phyloP scores from a whole-genome alignment of 1,284 basidiomycete genomes.

The Moesziomyces parantarcticus region DNA sequence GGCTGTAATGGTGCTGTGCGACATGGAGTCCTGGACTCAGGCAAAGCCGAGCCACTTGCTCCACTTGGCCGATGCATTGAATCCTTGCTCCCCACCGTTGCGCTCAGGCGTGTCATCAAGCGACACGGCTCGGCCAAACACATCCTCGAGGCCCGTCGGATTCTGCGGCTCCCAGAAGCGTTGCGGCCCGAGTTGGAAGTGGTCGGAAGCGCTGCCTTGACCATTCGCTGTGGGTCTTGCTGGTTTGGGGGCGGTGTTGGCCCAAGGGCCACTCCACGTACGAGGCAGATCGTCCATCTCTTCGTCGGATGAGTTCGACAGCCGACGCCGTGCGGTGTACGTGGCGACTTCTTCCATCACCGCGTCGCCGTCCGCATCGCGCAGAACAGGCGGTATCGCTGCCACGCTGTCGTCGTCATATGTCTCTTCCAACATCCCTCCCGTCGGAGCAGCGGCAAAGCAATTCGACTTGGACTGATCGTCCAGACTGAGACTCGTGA shows the following conservation, averaged over 20 bases:
- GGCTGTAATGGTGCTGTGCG: not conserved
- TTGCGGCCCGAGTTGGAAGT: slow-evolving; percentile 54
- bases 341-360: slow-evolving; percentile 37
- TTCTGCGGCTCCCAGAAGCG: slow-evolving; percentile 51
- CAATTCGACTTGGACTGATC: slow-evolving; percentile 4
- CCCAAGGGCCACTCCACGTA: slow-evolving; percentile 1
- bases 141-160: slow-evolving; percentile 58
- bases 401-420: not conserved
- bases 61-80: slow-evolving; percentile 16
- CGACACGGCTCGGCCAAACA: slow-evolving; percentile 45
- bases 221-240: not conserved
- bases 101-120: slow-evolving; percentile 22
- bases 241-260: slow-evolving; percentile 4
- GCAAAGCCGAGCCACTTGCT: slow-evolving; percentile 45
- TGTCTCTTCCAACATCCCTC: no score
- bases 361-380: slow-evolving; percentile 34
- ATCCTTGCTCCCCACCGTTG: not conserved
- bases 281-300: slow-evolving; percentile 13
- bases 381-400: not conserved
- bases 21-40: not conserved
- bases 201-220: slow-evolving; percentile 2
- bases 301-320: slow-evolving; percentile 20
- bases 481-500: slow-evolving; percentile 31
- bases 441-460: no score
- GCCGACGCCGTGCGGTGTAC: slow-evolving; percentile 14